Conservation (phyloP, 805 yeast species). For the Myxozyma neotropica region DNA sequence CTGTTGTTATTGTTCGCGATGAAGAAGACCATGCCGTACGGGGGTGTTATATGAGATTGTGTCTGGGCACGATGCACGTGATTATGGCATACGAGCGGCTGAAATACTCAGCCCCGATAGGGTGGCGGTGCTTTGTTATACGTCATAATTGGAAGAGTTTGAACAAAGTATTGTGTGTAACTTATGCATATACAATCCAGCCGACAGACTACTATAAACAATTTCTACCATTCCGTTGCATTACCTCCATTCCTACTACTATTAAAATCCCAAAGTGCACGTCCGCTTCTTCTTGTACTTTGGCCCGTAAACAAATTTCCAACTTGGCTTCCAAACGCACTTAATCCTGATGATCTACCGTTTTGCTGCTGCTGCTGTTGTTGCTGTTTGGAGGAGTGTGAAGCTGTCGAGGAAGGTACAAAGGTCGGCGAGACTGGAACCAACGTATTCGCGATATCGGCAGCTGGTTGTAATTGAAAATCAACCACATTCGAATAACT, state of each 20-base stretch:
- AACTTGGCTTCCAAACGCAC: slow-evolving; percentile 17
- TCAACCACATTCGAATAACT: slow-evolving; percentile 5
- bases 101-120: no score
- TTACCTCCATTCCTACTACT: not conserved
- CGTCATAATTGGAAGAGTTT: no score
- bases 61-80: no score
- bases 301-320: slow-evolving; percentile 24
- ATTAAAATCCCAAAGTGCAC: slow-evolving; percentile 25
- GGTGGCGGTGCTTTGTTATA: no score
- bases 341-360: slow-evolving; percentile 5
- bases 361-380: not conserved
- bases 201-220: no score
- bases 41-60: no score
- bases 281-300: slow-evolving; percentile 16
- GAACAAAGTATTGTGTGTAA: no score
- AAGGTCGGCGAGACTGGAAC: not conserved
- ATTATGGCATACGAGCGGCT: no score
- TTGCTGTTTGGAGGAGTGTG: not conserved
- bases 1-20: not conserved
- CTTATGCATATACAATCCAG: no score
- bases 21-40: not conserved
- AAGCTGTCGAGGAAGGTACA: not conserved
- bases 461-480: not conserved
- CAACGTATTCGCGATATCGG: not conserved
- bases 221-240: no score